Conservation (phyloP, 1,139 yeast genomes). For the Blastobotrys raffinosifermentans region DNA sequence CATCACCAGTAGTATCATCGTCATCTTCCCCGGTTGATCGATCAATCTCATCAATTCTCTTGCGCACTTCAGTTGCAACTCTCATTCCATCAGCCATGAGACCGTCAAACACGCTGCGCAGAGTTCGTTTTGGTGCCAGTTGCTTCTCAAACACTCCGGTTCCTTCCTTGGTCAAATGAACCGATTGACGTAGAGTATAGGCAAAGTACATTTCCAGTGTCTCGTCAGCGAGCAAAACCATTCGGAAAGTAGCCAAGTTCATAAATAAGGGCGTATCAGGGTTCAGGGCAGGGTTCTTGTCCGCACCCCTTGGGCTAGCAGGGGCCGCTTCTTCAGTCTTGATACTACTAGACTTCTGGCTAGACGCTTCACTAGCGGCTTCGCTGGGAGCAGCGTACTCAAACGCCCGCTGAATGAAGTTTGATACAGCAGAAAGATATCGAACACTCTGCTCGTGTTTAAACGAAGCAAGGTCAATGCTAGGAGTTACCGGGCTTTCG, state of each 20-base stretch:
- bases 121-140: constrained; percentile 41
- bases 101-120: constrained; percentile 87
- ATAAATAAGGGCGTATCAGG: constrained; percentile 72
- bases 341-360: constrained; percentile 22
- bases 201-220: constrained; percentile 82
- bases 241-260: constrained; percentile 83
- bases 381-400: constrained; percentile 83
- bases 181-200: constrained; percentile 55
- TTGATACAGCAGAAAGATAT: constrained; percentile 80
- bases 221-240: constrained; percentile 92
- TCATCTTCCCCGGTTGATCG: constrained; percentile 25
- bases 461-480: constrained; percentile 40
- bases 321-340: constrained; percentile 14
- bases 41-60: constrained; percentile 63
- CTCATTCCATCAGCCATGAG: constrained; percentile 86
- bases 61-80: constrained; percentile 82
- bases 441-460: constrained; percentile 71
- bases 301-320: background rate
- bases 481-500: background rate
- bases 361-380: constrained; percentile 10
- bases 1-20: constrained; percentile 30
- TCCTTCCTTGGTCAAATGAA: constrained; percentile 54
- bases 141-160: constrained; percentile 27
- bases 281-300: constrained; percentile 64
- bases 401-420: constrained; percentile 79